phyloP scores from a whole-genome alignment of 2,329 filamentous ascomycete genomes.

The Arthrobotrys entomopaga region DNA sequence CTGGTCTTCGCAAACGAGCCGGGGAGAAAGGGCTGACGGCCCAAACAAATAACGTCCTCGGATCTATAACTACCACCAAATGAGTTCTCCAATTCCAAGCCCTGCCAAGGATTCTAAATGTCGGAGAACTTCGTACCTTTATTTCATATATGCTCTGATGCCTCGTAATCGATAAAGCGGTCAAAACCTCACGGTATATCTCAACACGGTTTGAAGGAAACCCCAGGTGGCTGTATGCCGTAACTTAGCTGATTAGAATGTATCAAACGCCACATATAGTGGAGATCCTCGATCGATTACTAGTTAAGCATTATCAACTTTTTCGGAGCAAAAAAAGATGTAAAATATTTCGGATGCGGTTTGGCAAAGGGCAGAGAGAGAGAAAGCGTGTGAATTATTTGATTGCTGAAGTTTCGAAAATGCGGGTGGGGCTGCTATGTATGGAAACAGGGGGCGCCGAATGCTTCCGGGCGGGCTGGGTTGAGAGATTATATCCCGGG shows the following conservation, averaged over 20 bases:
- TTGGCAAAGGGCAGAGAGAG: background rate
- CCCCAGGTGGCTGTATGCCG: too few relatives aligned
- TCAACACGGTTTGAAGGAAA: too few relatives aligned
- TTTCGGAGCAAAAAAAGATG: background rate
- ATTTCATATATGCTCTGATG: too few relatives aligned
- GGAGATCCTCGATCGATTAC: background rate
- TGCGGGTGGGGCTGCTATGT: constrained; percentile 30
- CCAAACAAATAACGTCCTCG: constrained; percentile 15
- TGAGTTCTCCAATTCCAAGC: too few relatives aligned
- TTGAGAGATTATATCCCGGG: constrained; percentile 4
- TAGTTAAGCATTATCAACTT: background rate
- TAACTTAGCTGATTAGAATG: too few relatives aligned
- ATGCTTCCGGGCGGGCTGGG: constrained; percentile 1
- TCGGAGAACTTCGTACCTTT: too few relatives aligned
- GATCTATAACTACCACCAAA: background rate
- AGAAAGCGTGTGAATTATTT: background rate
- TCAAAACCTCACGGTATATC: too few relatives aligned
- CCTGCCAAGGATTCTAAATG: too few relatives aligned
- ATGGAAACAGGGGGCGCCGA: constrained; percentile 15
- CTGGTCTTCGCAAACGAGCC: constrained; percentile 3
- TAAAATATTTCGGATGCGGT: background rate
- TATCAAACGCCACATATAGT: too few relatives aligned
- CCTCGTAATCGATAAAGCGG: too few relatives aligned
- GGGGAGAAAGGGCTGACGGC: constrained; percentile 15
- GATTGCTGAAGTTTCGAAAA: constrained; percentile 48